These are phyloP conservation scores for Platanthera guangdongensis DNA, from an alignment of 106 monocot genomes.

Conservation along the genomic window DNA sequence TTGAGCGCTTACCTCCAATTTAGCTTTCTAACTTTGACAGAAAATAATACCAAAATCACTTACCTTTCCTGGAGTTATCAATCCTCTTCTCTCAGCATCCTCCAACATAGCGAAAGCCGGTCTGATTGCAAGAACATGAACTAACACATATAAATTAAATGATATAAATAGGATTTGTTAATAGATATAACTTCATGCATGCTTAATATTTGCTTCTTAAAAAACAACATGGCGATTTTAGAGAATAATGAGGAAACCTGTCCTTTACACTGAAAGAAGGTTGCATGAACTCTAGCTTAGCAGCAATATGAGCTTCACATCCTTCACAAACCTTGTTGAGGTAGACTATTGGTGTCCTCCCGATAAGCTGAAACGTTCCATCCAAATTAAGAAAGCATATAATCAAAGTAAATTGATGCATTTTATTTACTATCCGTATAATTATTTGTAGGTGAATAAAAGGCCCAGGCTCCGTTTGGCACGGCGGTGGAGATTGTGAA, in stretches of 20 bases:
- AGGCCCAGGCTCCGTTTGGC: no score
- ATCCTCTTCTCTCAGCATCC: conserved; percentile 82
- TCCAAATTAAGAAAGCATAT: neutral
- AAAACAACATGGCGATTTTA: neutral
- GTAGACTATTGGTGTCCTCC: conserved; percentile 70
- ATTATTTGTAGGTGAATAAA: no score
- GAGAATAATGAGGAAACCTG: conserved; percentile 28
- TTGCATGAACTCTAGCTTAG: conserved; percentile 73
- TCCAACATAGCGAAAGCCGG: conserved; percentile 76
- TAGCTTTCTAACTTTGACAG: no score
- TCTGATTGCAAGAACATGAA: conserved; percentile 20
- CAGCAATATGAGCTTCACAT: conserved; percentile 57
- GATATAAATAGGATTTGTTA: neutral
- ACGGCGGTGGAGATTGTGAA: neutral
- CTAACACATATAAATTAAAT: neutral
- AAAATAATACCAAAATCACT: neutral
- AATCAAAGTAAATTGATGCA: neutral
- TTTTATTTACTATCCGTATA: neutral
- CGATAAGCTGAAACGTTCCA: conserved; percentile 49
- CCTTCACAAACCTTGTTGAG: conserved; percentile 83
- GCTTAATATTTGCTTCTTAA: neutral
- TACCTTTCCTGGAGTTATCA: conserved; percentile 91
- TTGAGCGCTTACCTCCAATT: no score
- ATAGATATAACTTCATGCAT: neutral
- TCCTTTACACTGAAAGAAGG: conserved; percentile 81